Evolutionary conservation across 2,329 filamentous ascomycete species (phyloP), one percentile per base, ranked within the genome.

Genomic region (Pseudogymnoascus sp.): DNA sequence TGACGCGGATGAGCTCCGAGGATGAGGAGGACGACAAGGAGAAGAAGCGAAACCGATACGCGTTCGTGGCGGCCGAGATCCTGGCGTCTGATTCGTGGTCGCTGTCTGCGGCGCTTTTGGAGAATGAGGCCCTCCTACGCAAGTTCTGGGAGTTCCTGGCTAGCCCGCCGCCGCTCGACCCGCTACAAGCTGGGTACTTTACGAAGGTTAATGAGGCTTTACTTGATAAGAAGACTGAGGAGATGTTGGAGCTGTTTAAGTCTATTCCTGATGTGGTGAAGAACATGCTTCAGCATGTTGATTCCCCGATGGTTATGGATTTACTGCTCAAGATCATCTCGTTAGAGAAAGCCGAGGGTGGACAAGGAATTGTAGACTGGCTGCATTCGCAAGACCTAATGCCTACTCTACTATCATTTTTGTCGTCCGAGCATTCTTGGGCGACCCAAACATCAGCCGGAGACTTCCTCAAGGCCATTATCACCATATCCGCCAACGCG

Each of bases 231-330:
- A 97, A 97, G 82, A 97, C 95, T 5, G 91, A 95, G 71, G 93
- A 97, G 67, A 99, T 97, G 93, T 81, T 97, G 67, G 86, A 88
- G 16, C 86, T 99, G 65, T 85, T 99, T 75, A 95, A 92, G 74
- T 88, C 86, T 1, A 78, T 96, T 58, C 89, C 94, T 35, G 85
- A 88, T 61, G 89, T 94, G 41, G 85, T 99, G 22, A 82, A 90
- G 11, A 87, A 92, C 66, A 89, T 99, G 78, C 82, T 99, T 63
- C 88, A 89, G 70, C 94, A 99, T 74, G 91, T 99, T 35, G 94
- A 99, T 74, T 96, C 91, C 69, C 93, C 94, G 0, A 96, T 97
- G 88, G 88, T 99, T 39, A 99, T 99, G 94, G 94, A 99, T 74
- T 80, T 99, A 19, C 78, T 99, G 60, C 81, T 99, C 66, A 97